Base-by-base conservation (phyloP, 2,329 filamentous ascomycete species). In the Cercospora sojina region DNA sequence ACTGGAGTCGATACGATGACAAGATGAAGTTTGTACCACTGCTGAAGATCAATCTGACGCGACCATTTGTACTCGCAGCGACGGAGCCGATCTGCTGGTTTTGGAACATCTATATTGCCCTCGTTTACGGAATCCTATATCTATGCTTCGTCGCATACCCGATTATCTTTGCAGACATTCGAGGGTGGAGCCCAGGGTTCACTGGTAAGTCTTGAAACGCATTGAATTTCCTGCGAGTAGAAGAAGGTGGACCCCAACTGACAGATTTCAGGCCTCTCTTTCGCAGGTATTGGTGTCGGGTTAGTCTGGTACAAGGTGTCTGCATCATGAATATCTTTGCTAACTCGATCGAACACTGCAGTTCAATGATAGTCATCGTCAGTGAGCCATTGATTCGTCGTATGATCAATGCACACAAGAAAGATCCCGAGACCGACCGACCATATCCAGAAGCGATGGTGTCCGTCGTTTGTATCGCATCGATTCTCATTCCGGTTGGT, bases 131-230 rank as follows among this genome's bases (percentile, higher is more conserved):
- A 18, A 92, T 96, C 47, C 83, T 97, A 1, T 95, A 95, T 74
- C 87, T 97, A 32, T 96, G 92, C 79, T 97, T 97, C 80, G 90
- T 96, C 16, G 92, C 91, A 12, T 96, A 96, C 77, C 93, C 93
- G 0, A 90, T 96, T 66, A 90, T 96, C 65, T 97, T 95, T 79
- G 83, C 84, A 10, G 82, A 90, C 47, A 79, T 87, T 65, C 90
- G 93, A 18, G 91, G 91, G 67, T 97, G 93, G 93, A 84, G 84
- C 2, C 83, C 90, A 0, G 89, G 91, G 1, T 79, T 90, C 38
- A 87, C 89, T 0, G 93, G n/a, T n/a, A n/a, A n/a, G n/a, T n/a
- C n/a, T n/a, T n/a, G n/a, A n/a, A n/a, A n/a, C n/a, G n/a, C n/a
- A n/a, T n/a, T n/a, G n/a, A n/a, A n/a, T n/a, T n/a, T n/a, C n/a